Conservation (phyloP, 1,284 basidiomycete species). For the Austroboletus niveus region DNA sequence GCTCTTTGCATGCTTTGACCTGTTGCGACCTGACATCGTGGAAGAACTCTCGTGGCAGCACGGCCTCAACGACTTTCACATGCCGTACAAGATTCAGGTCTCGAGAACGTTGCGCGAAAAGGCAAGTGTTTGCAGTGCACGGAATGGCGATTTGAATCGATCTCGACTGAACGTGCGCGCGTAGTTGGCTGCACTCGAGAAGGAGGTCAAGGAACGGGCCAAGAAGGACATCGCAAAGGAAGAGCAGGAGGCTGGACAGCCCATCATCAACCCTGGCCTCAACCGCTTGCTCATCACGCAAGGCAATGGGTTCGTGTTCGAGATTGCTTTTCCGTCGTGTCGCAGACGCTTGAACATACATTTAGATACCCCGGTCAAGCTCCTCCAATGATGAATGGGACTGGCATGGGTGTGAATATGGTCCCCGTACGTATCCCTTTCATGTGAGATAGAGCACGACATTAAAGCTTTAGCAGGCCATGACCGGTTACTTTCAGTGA, state of each 20-base stretch:
- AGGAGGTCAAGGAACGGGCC: conserved; percentile 77
- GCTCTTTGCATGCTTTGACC: conserved; percentile 91
- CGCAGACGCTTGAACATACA: not conserved
- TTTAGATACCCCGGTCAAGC: conserved; percentile 41
- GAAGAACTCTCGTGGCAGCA: conserved; percentile 96
- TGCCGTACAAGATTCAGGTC: conserved; percentile 91
- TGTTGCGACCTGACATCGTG: conserved; percentile 87
- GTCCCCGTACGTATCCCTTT: conserved; percentile 39
- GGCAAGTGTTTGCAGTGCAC: conserved; percentile 36
- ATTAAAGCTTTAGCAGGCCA: conserved; percentile 24
- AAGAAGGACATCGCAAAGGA: conserved; percentile 87
- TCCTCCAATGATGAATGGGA: conserved; percentile 46
- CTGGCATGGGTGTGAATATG: conserved; percentile 37
- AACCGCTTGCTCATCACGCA: conserved; percentile 62
- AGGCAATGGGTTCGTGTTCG: conserved; percentile 55
- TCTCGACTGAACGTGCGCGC: not conserved
- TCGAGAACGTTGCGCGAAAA: conserved; percentile 74
- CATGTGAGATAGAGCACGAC: not conserved
- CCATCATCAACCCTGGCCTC: conserved; percentile 78
- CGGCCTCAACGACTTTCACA: conserved; percentile 92
- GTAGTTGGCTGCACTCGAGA: conserved; percentile 73
- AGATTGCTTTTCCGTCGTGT: not conserved
- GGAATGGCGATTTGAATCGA: conserved; percentile 9
- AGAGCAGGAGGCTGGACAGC: conserved; percentile 76
- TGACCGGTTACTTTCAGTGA: conserved; percentile 33